These are phyloP conservation scores for Acanthamoeba lenticulata DNA, from an alignment of 208 protist species.

Conservation along the genomic window DNA sequence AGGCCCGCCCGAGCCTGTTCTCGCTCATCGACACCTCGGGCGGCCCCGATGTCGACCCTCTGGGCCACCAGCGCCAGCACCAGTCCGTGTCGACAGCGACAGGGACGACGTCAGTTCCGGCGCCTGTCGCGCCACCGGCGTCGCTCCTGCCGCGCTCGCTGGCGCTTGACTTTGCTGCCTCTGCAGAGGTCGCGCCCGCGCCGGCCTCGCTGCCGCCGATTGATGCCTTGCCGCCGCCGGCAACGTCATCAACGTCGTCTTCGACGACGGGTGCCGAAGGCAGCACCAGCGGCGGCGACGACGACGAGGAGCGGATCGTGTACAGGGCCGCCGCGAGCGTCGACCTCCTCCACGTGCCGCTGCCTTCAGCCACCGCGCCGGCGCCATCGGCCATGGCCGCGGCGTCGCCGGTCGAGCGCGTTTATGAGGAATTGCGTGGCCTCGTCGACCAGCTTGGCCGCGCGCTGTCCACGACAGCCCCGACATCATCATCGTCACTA, in stretches of 20 bases:
- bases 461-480: neutral
- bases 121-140: neutral
- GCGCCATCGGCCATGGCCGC: neutral
- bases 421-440: neutral
- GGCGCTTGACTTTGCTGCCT: neutral
- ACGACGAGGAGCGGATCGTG: neutral
- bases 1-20: neutral
- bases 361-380: too few species aligned
- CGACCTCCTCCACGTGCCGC: too few species aligned
- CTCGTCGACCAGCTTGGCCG: neutral
- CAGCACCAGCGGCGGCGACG: neutral
- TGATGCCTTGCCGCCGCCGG: neutral
- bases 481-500: neutral
- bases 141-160: neutral
- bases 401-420: neutral
- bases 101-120: neutral
- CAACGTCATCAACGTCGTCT: neutral
- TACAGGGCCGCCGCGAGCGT: neutral
- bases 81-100: too few species aligned
- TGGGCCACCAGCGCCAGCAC: neutral
- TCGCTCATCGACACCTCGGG: slow-evolving; percentile 37
- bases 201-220: neutral
- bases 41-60: neutral
- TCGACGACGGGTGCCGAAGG: neutral
- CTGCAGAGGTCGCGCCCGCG: too few species aligned